Evolutionary conservation across 2,329 filamentous ascomycete genomes (phyloP).

Genomic region (Pyricularia pennisetigena): DNA sequence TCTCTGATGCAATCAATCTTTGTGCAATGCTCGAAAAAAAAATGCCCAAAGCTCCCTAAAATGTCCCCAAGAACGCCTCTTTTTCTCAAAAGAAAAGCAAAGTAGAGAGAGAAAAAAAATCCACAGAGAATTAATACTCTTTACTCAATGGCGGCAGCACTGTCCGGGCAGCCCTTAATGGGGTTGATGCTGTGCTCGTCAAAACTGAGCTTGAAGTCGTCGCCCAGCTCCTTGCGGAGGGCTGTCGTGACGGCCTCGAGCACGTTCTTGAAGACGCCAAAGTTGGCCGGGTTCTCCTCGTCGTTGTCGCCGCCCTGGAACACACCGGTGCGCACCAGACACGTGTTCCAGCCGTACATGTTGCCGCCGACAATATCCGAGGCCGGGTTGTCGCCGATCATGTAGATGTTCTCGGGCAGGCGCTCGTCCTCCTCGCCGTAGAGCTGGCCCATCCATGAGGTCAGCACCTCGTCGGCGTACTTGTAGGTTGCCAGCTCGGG

Average conservation of each 20-base stretch:
- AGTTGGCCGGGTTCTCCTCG: slow-evolving; percentile 65
- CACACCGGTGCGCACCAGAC: slow-evolving; percentile 66
- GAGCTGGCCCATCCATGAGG: slow-evolving; percentile 65
- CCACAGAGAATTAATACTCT: background rate
- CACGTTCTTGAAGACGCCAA: slow-evolving; percentile 67
- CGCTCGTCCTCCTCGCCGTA: slow-evolving; percentile 53
- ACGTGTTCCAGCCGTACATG: slow-evolving; percentile 77
- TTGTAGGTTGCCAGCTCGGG: slow-evolving; percentile 68
- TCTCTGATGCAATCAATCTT: slow-evolving; percentile 1
- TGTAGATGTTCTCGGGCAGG: slow-evolving; percentile 62
- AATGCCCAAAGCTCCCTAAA: background rate
- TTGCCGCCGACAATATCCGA: slow-evolving; percentile 69
- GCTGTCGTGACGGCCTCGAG: slow-evolving; percentile 61
- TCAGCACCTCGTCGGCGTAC: slow-evolving; percentile 65
- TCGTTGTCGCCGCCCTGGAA: slow-evolving; percentile 72
- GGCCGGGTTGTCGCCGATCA: slow-evolving; percentile 67
- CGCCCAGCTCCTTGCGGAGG: slow-evolving; percentile 58
- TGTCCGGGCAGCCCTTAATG: slow-evolving; percentile 35
- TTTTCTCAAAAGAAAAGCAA: background rate
- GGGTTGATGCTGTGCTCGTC: slow-evolving; percentile 59
- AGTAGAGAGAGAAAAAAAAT: background rate
- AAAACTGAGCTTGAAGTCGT: slow-evolving; percentile 66
- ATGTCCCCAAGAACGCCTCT: background rate
- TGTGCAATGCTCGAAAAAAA: background rate
- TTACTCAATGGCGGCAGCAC: slow-evolving; percentile 5